Conservation (phyloP, 2,329 filamentous ascomycete species). For the Fusarium sp. region DNA sequence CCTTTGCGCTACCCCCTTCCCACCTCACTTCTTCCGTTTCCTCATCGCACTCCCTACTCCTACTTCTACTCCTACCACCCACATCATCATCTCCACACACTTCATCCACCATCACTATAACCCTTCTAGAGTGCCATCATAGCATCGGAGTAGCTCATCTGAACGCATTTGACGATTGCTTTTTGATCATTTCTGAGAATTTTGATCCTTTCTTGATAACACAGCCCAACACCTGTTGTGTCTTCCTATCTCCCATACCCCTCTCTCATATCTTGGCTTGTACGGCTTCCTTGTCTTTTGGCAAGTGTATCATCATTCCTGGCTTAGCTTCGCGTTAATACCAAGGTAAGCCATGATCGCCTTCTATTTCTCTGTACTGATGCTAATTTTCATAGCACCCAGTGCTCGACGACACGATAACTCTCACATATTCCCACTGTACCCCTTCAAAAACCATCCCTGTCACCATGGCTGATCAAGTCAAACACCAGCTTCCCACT, state of each 20-base stretch:
- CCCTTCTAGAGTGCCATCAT: neutral
- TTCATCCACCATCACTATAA: neutral
- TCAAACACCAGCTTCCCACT: neutral
- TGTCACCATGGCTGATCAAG: neutral
- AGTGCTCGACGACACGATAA: neutral
- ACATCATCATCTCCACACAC: neutral
- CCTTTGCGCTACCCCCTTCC: neutral
- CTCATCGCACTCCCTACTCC: neutral
- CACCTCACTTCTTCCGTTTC: neutral
- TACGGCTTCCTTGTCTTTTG: neutral
- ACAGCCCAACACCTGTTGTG: neutral
- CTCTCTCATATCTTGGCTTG: neutral
- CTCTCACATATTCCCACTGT: neutral
- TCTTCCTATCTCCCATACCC: neutral
- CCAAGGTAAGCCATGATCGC: neutral
- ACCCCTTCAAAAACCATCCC: no score
- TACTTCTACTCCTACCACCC: neutral
- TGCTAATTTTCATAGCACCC: neutral
- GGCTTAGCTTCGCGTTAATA: neutral
- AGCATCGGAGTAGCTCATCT: neutral
- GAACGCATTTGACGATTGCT: neutral
- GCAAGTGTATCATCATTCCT: neutral
- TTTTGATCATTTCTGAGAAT: neutral
- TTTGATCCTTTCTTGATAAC: neutral
- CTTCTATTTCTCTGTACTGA: neutral